Base-by-base conservation (phyloP, 2,329 filamentous ascomycete species). In the Cladosporium colombiae region DNA sequence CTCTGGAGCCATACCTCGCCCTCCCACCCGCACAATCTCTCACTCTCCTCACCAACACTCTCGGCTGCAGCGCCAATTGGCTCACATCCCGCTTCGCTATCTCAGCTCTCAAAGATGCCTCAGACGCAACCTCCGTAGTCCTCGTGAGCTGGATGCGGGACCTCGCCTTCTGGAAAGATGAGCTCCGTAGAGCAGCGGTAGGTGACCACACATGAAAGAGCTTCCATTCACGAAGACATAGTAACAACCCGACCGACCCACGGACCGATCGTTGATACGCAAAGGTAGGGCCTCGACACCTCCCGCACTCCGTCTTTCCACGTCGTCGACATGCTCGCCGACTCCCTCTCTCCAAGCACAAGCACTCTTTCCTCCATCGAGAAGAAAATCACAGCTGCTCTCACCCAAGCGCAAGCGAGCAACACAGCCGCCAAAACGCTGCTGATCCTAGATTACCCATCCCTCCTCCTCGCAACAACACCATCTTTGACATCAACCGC, bases 91-190 rank as follows among this genome's bases (percentile, higher is more conserved):
- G 85, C 37, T 83, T 83, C 65, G 73, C 86, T 29, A 80, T 81
- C 74, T 79, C 80, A 58, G 79, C 82, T 18, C 74, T 88, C 46
- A 59, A 66, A 35, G 57, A 65, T 49, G 70, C 72, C 18, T 68
- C 69, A 13, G 73, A 73, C 31, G 70, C 70, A 25, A 57, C 46
- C 11, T 77, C 76, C 21, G 78, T 97, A 0, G 82, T 97, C 3
- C 82, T 97, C 3, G 88, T 95, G 66, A 96, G 91, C 80, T 97
- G 95, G 78, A 80, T 96, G 78, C 85, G 91, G 67, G 90, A 94
- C 72, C 86, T 85, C 69, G 81, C 85, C 1, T 96, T 96, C 75
- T 97, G 93, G 92, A 88, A 82, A 68, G 86, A 89, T 3, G 89
- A 91, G 59, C 85, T 76, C 2, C 52, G 69, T 52, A 67, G 74